Percentiles rank a stretch among this genome's conserved stretches.
phyloP scores from a whole-genome alignment of 2,329 filamentous ascomycete genomes.

The Arthroderma sp. region DNA sequence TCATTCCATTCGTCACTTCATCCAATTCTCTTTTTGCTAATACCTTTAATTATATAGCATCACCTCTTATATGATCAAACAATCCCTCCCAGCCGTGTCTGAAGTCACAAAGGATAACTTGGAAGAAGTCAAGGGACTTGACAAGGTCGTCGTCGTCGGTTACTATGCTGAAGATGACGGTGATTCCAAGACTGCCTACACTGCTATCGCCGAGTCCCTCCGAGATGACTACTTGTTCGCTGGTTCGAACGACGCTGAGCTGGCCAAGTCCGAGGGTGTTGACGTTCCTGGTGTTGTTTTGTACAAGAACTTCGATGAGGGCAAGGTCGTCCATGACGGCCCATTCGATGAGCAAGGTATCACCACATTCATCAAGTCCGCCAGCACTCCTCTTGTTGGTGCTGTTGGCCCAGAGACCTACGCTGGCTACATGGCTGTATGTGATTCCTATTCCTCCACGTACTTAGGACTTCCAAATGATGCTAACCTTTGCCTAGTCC shows the following conservation, averaged over 20 bases:
- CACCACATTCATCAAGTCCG: constrained; percentile 66
- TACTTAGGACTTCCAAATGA: not conserved
- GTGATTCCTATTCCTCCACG: constrained; percentile 15
- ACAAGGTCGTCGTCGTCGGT: constrained; percentile 89
- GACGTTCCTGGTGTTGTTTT: constrained; percentile 76
- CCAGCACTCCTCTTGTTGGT: constrained; percentile 80
- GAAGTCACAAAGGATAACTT: constrained; percentile 65
- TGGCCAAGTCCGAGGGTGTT: constrained; percentile 84
- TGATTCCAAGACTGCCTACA: constrained; percentile 75
- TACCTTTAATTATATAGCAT: constrained; percentile 32
- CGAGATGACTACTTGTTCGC: constrained; percentile 91
- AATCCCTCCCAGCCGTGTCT: constrained; percentile 86
- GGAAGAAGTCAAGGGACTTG: constrained; percentile 92
- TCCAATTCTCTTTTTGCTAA: constrained; percentile 13
- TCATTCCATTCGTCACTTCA: constrained; percentile 16
- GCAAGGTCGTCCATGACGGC: constrained; percentile 71
- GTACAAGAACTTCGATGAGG: constrained; percentile 97
- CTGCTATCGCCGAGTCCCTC: constrained; percentile 55
- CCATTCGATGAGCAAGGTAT: constrained; percentile 73
- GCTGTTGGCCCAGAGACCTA: constrained; percentile 97
- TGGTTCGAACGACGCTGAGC: constrained; percentile 63
- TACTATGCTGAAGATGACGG: constrained; percentile 74
- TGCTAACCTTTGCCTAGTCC: constrained; percentile 34
- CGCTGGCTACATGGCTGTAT: constrained; percentile 74
- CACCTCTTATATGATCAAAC: constrained; percentile 91